Evolutionary conservation across 192 early-diverging fungal genomes (phyloP).

Genomic region (Coemansia erecta): DNA sequence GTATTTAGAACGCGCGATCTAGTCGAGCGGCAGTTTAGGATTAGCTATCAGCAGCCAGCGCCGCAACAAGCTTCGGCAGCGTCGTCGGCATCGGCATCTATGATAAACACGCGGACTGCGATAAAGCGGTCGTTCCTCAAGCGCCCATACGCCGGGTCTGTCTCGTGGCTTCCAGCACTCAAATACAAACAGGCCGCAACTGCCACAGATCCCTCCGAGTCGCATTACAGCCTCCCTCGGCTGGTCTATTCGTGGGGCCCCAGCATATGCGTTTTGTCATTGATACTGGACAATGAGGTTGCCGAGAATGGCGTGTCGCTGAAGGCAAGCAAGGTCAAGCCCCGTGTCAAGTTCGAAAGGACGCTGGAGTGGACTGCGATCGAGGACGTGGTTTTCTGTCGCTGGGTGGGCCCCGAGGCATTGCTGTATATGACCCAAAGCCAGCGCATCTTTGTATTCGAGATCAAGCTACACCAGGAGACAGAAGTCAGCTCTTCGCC

Average conservation of each 20-base stretch:
- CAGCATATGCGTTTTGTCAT: constrained; percentile 14
- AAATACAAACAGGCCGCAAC: constrained; percentile 23
- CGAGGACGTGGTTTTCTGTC: constrained; percentile 45
- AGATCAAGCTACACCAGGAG: constrained; percentile 26
- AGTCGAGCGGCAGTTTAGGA: constrained; percentile 34
- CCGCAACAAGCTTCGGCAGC: not conserved
- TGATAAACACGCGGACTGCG: not conserved
- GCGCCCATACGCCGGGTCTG: constrained; percentile 42
- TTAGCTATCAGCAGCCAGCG: constrained; percentile 12
- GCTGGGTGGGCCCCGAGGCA: constrained; percentile 38
- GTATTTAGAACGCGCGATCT: constrained; percentile 29
- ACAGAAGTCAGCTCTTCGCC: constrained; percentile 37
- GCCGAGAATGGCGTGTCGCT: constrained; percentile 39
- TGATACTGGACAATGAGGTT: constrained; percentile 26
- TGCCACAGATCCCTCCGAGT: constrained; percentile 24
- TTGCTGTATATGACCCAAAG: constrained; percentile 46
- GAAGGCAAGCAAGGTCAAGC: constrained; percentile 2
- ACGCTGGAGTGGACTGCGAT: constrained; percentile 32
- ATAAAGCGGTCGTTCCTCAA: constrained; percentile 24
- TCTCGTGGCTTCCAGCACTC: constrained; percentile 45
- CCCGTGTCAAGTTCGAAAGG: constrained; percentile 23
- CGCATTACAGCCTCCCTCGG: constrained; percentile 17
- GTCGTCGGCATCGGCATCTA: not conserved
- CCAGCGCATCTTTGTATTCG: constrained; percentile 51
- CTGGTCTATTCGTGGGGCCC: constrained; percentile 44